Percentiles rank a stretch among this genome's conserved stretches.
phyloP scores from a whole-genome alignment of 2,329 filamentous ascomycete genomes.

The Aspergillus intermedius region DNA sequence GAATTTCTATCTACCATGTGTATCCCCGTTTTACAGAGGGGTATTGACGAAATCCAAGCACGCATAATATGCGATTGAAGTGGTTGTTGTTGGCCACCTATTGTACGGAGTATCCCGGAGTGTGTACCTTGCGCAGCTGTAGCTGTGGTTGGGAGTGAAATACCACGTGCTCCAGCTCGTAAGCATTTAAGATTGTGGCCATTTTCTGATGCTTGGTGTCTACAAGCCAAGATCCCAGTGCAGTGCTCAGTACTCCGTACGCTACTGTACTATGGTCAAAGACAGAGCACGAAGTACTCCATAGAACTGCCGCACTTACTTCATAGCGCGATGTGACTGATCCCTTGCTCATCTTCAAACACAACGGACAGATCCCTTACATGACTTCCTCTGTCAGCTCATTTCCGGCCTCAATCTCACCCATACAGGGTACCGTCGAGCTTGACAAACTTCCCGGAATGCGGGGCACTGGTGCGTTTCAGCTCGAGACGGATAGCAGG shows the following conservation, averaged over 20 bases:
- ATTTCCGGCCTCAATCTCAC: neutral
- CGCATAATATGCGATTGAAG: too few relatives aligned
- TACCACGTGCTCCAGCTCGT: neutral
- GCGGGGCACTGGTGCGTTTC: conserved; percentile 15
- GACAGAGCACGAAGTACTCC: too few relatives aligned
- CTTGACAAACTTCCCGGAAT: conserved; percentile 11
- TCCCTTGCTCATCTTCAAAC: neutral
- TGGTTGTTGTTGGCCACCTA: too few relatives aligned
- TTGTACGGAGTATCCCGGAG: too few relatives aligned
- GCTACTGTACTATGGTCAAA: neutral
- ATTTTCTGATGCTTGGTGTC: too few relatives aligned
- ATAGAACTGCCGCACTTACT: too few relatives aligned
- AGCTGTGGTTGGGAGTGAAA: neutral
- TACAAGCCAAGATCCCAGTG: neutral
- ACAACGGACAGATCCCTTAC: neutral
- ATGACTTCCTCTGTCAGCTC: neutral
- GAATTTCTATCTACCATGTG: too few relatives aligned
- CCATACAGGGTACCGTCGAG: conserved; percentile 1
- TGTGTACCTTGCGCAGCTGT: neutral
- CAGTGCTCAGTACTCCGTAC: neutral
- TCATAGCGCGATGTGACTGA: neutral
- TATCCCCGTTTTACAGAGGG: neutral
- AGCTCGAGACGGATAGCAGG: neutral
- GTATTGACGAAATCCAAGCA: neutral
- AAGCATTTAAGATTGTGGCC: too few relatives aligned